Conservation (phyloP, 2,329 filamentous ascomycete genomes). For the Beauveria caledonica region DNA sequence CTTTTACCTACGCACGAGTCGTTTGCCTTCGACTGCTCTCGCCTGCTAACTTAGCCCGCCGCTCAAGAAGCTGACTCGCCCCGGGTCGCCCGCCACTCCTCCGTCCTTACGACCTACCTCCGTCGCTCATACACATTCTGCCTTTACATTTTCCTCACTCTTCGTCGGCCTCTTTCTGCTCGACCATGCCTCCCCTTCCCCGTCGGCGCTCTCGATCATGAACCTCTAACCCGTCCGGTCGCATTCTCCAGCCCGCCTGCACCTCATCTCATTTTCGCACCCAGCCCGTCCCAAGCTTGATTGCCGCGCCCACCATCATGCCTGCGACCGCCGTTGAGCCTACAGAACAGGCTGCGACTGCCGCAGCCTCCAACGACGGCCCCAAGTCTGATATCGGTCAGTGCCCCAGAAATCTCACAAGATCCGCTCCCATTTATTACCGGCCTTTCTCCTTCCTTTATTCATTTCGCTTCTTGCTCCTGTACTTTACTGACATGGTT, state of each 20-base stretch:
- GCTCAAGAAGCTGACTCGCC: constrained; percentile 10
- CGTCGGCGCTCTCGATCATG: not conserved
- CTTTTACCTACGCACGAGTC: not conserved
- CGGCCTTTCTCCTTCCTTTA: not conserved
- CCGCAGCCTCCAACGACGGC: constrained; percentile 10
- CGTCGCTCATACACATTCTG: not conserved
- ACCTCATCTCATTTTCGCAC: not conserved
- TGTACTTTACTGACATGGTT: constrained; percentile 8
- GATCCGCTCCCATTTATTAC: constrained; percentile 2
- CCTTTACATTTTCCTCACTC: not conserved
- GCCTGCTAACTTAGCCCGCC: constrained; percentile 1
- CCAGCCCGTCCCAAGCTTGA: not conserved
- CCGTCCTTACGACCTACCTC: not conserved
- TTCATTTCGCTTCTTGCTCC: not conserved
- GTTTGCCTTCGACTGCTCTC: not conserved
- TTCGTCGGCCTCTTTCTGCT: not conserved
- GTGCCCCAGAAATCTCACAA: constrained; percentile 7
- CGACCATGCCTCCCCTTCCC: constrained; percentile 2
- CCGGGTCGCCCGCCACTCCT: constrained; percentile 8
- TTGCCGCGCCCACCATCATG: constrained; percentile 9
- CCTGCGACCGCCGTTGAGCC: constrained; percentile 12
- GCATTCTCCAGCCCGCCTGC: not conserved
- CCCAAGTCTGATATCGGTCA: constrained; percentile 13
- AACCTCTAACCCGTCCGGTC: not conserved
- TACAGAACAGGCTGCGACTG: constrained; percentile 6